Conservation (phyloP, 106 monocot genomes). For the Chionographis japonica region DNA sequence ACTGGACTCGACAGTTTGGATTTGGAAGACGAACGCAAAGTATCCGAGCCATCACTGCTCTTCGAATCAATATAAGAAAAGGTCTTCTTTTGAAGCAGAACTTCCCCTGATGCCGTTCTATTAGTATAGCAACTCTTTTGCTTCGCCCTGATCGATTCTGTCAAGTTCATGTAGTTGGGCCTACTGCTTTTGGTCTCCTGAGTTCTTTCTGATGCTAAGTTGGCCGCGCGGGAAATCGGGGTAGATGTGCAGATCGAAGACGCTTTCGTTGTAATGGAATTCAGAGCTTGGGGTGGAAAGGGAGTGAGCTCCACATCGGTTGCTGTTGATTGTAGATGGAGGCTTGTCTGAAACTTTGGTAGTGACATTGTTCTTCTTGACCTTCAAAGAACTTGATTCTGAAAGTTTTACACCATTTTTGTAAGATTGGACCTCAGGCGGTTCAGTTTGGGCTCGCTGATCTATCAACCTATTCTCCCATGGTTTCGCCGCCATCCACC, state of each 20-base stretch:
- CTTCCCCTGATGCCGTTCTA: constrained; percentile 5
- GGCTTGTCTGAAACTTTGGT: constrained; percentile 43
- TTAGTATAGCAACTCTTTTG: constrained; percentile 15
- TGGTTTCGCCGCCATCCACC: constrained; percentile 65
- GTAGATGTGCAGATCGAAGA: constrained; percentile 39
- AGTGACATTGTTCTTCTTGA: constrained; percentile 54
- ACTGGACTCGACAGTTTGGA: constrained; percentile 9
- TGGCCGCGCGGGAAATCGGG: constrained; percentile 17
- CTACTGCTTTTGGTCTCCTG: constrained; percentile 9
- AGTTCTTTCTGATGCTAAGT: constrained; percentile 24
- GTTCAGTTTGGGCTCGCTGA: constrained; percentile 11
- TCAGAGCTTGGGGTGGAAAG: constrained; percentile 37
- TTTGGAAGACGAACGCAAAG: constrained; percentile 5
- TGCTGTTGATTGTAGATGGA: constrained; percentile 1
- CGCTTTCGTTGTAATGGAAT: constrained; percentile 27
- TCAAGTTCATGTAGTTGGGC: constrained; percentile 52
- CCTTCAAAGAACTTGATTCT: constrained; percentile 25
- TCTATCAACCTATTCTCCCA: constrained; percentile 66
- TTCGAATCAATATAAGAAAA: constrained; percentile 6
- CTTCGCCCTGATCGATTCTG: constrained; percentile 51
- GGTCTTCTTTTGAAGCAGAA: constrained; percentile 1
- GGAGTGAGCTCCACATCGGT: constrained; percentile 7
- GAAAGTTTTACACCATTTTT: constrained; percentile 18
- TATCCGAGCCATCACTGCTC: constrained; percentile 7
- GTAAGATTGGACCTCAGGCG: constrained; percentile 3